Evolutionary conservation across 2,329 filamentous ascomycete species (phyloP).

Genomic region (Xylogone sp.): DNA sequence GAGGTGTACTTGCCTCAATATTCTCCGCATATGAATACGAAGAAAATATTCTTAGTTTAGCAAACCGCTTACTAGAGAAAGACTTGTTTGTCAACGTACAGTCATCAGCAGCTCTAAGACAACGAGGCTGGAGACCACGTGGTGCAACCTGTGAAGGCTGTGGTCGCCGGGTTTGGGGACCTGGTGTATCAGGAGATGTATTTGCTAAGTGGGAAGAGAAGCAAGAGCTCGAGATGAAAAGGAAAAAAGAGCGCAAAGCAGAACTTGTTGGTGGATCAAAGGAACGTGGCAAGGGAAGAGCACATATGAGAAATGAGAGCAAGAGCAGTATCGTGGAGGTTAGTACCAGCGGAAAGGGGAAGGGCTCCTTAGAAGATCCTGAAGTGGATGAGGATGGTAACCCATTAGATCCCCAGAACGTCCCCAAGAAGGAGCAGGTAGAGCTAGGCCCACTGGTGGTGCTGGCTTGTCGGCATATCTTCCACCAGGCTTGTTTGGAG

Average conservation of each 20-base stretch:
- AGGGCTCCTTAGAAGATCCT: constrained; percentile 30
- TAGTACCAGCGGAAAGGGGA: constrained; percentile 17
- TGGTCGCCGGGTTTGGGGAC: constrained; percentile 79
- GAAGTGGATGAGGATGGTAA: constrained; percentile 29
- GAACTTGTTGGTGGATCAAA: constrained; percentile 26
- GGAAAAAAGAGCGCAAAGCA: constrained; percentile 30
- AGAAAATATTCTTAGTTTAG: constrained; percentile 79
- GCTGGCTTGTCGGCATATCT: constrained; percentile 67
- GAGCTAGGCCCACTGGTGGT: constrained; percentile 63
- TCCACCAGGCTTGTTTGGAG: constrained; percentile 67
- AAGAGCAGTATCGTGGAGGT: constrained; percentile 16
- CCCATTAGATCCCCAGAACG: constrained; percentile 26
- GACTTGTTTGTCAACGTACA: constrained; percentile 83
- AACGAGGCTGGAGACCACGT: constrained; percentile 83
- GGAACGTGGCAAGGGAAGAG: constrained; percentile 36
- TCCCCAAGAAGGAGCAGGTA: constrained; percentile 36
- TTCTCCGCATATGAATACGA: constrained; percentile 97
- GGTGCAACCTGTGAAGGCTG: constrained; percentile 88
- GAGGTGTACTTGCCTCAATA: constrained; percentile 79
- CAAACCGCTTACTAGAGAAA: constrained; percentile 81
- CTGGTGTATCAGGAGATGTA: constrained; percentile 71
- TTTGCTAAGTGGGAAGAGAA: constrained; percentile 79
- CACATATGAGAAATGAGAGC: constrained; percentile 26
- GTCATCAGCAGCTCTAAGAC: constrained; percentile 68
- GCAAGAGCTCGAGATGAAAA: constrained; percentile 43